Conservation (phyloP, 345 rosid genomes). For the Mercurialis annua region DNA sequence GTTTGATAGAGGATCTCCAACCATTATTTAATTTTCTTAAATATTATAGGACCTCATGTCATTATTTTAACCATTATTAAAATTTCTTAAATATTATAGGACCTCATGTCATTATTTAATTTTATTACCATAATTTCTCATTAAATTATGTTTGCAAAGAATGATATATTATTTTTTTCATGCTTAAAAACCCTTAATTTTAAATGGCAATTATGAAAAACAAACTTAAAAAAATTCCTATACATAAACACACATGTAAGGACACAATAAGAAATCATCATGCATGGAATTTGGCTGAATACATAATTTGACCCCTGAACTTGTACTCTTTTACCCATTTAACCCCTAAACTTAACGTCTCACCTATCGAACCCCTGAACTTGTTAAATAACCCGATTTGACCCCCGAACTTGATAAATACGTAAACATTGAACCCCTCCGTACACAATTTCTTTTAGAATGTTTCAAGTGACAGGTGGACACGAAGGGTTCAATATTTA, state of each 20-base stretch:
- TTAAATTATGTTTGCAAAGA: neutral
- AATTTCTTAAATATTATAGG: neutral
- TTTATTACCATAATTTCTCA: neutral
- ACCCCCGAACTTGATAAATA: too few relatives aligned
- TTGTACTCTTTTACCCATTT: too few relatives aligned
- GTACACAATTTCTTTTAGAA: too few relatives aligned
- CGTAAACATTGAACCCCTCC: too few relatives aligned
- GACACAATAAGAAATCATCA: constrained; percentile 1
- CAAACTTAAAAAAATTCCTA: neutral
- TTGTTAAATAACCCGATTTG: too few relatives aligned
- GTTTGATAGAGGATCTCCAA: neutral
- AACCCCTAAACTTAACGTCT: too few relatives aligned
- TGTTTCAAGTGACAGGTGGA: too few relatives aligned
- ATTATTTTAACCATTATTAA: neutral
- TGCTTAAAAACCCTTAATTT: neutral
- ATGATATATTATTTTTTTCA: neutral
- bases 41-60: neutral
- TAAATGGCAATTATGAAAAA: neutral
- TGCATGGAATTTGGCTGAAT: constrained; percentile 5
- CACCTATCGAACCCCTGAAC: too few relatives aligned
- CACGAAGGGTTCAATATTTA: too few relatives aligned
- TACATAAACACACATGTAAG: neutral
- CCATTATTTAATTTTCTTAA: neutral
- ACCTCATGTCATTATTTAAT: neutral
- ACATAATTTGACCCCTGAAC: too few relatives aligned